Evolutionary conservation across 106 monocot genomes (phyloP).

Genomic region (Hemerocallis citrina): DNA sequence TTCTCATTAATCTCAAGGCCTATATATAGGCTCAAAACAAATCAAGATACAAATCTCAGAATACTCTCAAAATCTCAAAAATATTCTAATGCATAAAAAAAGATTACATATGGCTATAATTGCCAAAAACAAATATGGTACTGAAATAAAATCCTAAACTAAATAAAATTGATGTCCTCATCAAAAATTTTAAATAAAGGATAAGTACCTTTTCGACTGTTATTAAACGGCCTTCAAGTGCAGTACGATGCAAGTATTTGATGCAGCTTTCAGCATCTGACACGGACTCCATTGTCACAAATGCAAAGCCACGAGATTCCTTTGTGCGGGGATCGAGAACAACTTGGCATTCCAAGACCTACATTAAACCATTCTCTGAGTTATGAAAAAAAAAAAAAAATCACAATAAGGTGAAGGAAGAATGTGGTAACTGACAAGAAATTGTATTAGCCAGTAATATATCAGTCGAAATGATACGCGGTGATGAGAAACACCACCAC

Average conservation of each 20-base stretch:
- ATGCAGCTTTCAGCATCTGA: constrained; percentile 65
- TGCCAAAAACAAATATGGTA: too few species aligned
- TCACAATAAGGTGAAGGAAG: background rate
- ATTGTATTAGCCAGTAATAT: background rate
- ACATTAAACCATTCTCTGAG: constrained; percentile 4
- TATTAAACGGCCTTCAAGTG: constrained; percentile 72
- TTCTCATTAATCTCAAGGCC: too few species aligned
- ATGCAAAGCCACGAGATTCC: constrained; percentile 88
- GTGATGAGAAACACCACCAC: background rate
- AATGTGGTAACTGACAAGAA: background rate
- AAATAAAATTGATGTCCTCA: too few species aligned
- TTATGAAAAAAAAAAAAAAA: background rate
- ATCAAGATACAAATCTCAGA: too few species aligned
- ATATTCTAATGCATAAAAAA: too few species aligned
- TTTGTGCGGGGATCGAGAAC: constrained; percentile 69
- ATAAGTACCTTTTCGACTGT: constrained; percentile 73
- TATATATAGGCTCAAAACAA: too few species aligned
- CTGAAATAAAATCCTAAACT: too few species aligned
- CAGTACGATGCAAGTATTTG: constrained; percentile 63
- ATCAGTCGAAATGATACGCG: background rate
- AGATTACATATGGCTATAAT: too few species aligned
- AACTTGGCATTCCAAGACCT: constrained; percentile 70
- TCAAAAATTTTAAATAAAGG: background rate
- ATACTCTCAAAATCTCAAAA: too few species aligned
- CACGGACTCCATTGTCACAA: constrained; percentile 72